These are phyloP conservation scores for Aspergillus bridgeri DNA, from an alignment of 495 filamentous ascomycete genomes.

Conservation along the genomic window DNA sequence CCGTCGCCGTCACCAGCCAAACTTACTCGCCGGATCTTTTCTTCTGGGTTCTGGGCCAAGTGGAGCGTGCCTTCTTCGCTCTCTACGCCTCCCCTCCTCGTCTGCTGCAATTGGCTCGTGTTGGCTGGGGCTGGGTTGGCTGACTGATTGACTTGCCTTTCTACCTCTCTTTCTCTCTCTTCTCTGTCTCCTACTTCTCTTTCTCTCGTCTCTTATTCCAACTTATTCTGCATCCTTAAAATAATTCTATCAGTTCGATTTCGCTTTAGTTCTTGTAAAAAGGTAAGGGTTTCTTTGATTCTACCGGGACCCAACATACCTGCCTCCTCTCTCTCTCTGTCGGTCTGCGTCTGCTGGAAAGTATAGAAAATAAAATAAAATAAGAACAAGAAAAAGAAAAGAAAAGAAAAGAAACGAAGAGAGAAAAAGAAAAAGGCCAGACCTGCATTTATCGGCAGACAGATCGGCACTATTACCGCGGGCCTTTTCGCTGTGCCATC, in stretches of 20 bases:
- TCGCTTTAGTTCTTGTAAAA: background rate
- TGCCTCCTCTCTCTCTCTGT: too few species aligned
- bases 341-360: too few species aligned
- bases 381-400: background rate
- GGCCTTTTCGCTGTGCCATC: background rate
- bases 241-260: too few species aligned
- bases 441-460: background rate
- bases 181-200: background rate
- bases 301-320: too few species aligned
- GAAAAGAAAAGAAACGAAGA: background rate
- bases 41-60: background rate
- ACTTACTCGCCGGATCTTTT: too few species aligned
- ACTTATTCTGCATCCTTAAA: background rate
- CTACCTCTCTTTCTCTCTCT: background rate
- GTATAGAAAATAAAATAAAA: background rate
- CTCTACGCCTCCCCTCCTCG: background rate
- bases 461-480: background rate
- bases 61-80: constrained; percentile 5
- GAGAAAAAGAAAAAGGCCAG: too few species aligned
- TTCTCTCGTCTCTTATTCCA: background rate
- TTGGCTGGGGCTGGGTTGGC: background rate
- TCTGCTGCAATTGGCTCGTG: background rate
- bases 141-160: background rate
- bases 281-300: too few species aligned
- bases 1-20: background rate